phyloP scores from a whole-genome alignment of 2,329 filamentous ascomycete genomes.

The Waltergamsia citrina region DNA sequence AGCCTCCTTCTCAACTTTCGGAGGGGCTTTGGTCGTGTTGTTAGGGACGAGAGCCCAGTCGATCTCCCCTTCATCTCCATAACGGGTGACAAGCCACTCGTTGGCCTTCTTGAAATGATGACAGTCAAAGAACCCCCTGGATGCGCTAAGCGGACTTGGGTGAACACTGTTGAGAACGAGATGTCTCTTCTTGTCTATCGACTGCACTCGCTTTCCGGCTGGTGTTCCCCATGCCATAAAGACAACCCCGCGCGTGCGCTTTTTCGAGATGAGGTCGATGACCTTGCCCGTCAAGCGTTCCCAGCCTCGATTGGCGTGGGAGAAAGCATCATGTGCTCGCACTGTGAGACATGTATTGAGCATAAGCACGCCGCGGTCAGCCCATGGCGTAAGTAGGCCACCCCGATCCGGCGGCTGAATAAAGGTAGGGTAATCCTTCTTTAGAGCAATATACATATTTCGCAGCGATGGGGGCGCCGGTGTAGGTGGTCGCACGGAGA shows the following conservation, averaged over 20 bases:
- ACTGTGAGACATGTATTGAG: conserved; percentile 95
- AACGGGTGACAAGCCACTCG: conserved; percentile 70
- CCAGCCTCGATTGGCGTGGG: conserved; percentile 81
- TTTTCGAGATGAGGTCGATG: conserved; percentile 76
- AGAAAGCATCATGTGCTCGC: conserved; percentile 78
- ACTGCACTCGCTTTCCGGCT: conserved; percentile 68
- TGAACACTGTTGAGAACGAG: conserved; percentile 80
- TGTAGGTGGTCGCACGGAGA: conserved; percentile 86
- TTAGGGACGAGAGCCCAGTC: conserved; percentile 63
- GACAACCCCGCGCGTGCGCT: conserved; percentile 72
- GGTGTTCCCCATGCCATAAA: conserved; percentile 91
- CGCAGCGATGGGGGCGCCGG: conserved; percentile 79
- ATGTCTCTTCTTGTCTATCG: conserved; percentile 65
- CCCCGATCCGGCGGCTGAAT: conserved; percentile 63
- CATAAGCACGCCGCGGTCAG: conserved; percentile 82
- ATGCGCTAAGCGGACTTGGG: conserved; percentile 84
- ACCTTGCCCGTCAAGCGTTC: conserved; percentile 86
- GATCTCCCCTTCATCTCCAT: conserved; percentile 72
- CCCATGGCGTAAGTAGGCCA: conserved; percentile 87
- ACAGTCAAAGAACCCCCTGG: conserved; percentile 73
- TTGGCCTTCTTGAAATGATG: conserved; percentile 76
- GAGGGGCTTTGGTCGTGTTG: conserved; percentile 18
- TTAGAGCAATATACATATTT: conserved; percentile 87
- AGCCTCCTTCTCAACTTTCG: conserved; percentile 1
- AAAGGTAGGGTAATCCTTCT: conserved; percentile 82